phyloP scores from a whole-genome alignment of 345 rosid genomes.

The Rhizophora mangle region DNA sequence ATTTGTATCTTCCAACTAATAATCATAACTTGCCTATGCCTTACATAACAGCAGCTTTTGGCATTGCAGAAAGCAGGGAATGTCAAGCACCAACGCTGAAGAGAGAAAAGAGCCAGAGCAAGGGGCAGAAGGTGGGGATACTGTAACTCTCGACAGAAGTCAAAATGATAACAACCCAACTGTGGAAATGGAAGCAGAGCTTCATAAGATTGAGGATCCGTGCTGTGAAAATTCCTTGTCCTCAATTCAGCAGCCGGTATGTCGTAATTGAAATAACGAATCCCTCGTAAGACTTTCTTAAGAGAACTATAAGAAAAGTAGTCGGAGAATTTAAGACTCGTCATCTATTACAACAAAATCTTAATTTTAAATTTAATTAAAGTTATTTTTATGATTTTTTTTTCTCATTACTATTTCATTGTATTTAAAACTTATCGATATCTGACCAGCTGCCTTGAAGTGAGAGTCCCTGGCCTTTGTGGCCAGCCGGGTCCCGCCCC shows the following conservation, averaged over 20 bases:
- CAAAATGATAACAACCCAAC: constrained; percentile 15
- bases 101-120: constrained; percentile 38
- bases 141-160: background rate
- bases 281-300: background rate
- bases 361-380: too few relatives aligned
- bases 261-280: background rate
- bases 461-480: too few relatives aligned
- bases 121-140: constrained; percentile 13
- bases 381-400: too few relatives aligned
- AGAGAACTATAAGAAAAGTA: too few relatives aligned
- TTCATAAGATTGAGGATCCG: constrained; percentile 20
- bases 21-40: too few relatives aligned
- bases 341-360: too few relatives aligned
- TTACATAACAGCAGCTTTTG: background rate
- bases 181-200: constrained; percentile 10
- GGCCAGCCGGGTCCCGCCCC: too few relatives aligned
- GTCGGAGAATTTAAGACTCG: too few relatives aligned
- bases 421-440: too few relatives aligned
- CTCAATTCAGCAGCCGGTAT: constrained; percentile 49
- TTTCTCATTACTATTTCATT: too few relatives aligned
- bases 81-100: constrained; percentile 34
- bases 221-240: constrained; percentile 30
- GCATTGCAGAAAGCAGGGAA: background rate
- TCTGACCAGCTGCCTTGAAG: too few relatives aligned
- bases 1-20: too few relatives aligned